phyloP scores from a whole-genome alignment of 331 rosid genomes.

The Quercus lobata region DNA sequence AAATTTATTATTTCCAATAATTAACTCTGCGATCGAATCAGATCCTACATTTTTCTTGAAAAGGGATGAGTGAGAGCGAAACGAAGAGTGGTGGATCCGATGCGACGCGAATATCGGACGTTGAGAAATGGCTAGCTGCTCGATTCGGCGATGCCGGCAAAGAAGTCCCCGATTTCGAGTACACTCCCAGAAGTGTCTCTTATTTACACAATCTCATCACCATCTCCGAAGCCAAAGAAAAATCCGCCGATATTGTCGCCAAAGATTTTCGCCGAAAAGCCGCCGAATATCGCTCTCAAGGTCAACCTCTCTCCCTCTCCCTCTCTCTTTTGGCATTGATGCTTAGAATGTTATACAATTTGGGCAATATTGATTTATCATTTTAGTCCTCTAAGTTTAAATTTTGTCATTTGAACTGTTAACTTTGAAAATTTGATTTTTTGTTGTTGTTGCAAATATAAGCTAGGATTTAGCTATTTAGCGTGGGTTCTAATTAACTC shows the following conservation, averaged over 20 bases:
- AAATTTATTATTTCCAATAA: neutral
- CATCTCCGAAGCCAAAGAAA: slow-evolving; percentile 78
- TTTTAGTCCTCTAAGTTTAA: too few species aligned
- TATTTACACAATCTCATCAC: slow-evolving; percentile 61
- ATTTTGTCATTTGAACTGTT: too few species aligned
- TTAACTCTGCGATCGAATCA: neutral
- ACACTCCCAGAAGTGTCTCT: slow-evolving; percentile 76
- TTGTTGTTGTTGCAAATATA: too few species aligned
- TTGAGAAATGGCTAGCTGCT: slow-evolving; percentile 74
- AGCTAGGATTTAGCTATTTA: too few species aligned
- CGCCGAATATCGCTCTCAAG: slow-evolving; percentile 87
- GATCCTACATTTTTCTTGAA: neutral
- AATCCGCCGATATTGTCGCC: slow-evolving; percentile 76
- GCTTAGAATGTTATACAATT: too few species aligned
- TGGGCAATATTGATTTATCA: too few species aligned
- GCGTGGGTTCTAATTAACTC: too few species aligned
- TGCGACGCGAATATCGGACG: slow-evolving; percentile 62
- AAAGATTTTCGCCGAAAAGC: slow-evolving; percentile 84
- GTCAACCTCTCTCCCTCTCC: slow-evolving; percentile 12
- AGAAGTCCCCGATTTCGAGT: slow-evolving; percentile 77
- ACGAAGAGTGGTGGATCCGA: slow-evolving; percentile 35
- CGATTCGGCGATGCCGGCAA: slow-evolving; percentile 75
- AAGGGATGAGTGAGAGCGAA: slow-evolving; percentile 33
- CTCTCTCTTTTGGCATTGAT: too few species aligned
- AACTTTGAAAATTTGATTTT: too few species aligned